Evolutionary conservation across 2,329 filamentous ascomycete genomes (phyloP).

Genomic region (Fusarium decemcellulare): DNA sequence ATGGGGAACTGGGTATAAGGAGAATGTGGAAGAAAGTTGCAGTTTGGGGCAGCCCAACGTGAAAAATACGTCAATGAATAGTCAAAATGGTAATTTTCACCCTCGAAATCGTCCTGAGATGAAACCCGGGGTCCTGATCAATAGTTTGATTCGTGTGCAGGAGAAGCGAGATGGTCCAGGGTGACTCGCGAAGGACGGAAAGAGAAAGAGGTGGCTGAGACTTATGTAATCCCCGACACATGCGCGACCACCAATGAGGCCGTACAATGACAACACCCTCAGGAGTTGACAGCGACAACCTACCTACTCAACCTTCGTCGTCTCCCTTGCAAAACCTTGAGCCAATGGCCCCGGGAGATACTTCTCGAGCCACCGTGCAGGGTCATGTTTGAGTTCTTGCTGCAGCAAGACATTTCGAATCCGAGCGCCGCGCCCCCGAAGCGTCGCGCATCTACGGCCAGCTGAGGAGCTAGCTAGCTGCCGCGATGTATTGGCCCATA

Average conservation of each 20-base stretch:
- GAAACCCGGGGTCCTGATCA: too few species aligned
- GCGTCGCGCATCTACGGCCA: constrained; percentile 39
- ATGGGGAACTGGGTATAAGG: too few species aligned
- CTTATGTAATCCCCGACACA: constrained; percentile 30
- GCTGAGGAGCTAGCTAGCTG: constrained; percentile 45
- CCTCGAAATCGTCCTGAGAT: too few species aligned
- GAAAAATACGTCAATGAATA: too few species aligned
- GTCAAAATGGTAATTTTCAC: too few species aligned
- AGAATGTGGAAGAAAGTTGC: too few species aligned
- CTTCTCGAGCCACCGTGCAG: constrained; percentile 32
- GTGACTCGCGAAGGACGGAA: constrained; percentile 10
- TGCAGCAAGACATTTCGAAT: constrained; percentile 27
- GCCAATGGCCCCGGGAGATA: constrained; percentile 41
- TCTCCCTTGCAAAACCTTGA: constrained; percentile 29
- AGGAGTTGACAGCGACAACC: constrained; percentile 38
- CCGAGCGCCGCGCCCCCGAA: constrained; percentile 33
- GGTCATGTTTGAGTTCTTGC: constrained; percentile 47
- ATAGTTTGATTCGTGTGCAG: background rate
- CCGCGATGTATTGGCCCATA: constrained; percentile 91
- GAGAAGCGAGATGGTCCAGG: background rate
- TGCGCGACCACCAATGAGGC: constrained; percentile 27
- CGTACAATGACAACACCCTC: constrained; percentile 33
- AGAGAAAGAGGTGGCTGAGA: background rate
- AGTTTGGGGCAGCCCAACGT: too few species aligned
- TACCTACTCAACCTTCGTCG: constrained; percentile 27